Evolutionary conservation across 78 protist genomes (phyloP), one percentile per base, ranked within the genome.

Genomic region (Dictyostelium intermedium): DNA sequence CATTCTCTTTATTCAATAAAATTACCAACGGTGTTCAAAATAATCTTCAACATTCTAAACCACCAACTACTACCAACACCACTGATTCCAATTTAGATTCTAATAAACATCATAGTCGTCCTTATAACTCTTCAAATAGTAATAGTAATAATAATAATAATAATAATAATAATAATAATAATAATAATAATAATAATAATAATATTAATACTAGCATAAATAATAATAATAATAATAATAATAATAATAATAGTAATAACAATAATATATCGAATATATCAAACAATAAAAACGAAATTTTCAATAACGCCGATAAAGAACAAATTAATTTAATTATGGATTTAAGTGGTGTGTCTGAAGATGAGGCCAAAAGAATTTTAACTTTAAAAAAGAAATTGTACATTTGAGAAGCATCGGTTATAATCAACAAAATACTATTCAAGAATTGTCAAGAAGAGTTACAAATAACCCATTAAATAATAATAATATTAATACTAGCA

Each of bases 351-450:
- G 34, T n/a, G 20, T 83, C 87, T n/a, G 53, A 63, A 63, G 80
- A 83, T 5, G 87, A 83, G 3, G 87, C 87, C 3, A 83, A 63
- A 63, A 63, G 60, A 83, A 39, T 83, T 25, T 25, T 83, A 27
- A 25, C 41, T 7, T 66, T 83, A 83, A 83, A 83, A 60, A 83
- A 41, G 87, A 83, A 41, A 63, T 83, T 60, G 60, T 63, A 0
- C 69, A 41, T 83, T 37, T 83, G 20, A 60, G 87, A 83, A 83
- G 45, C 1, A 83, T 20, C 25, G 87, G 87, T 23, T 30, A 39
- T 41, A 37, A 83, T 83, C 80, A 83, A 34, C 30, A n/a, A 63
- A 39, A 39, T 63, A 37, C 87, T n/a, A 66, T 83, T 3, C 13
- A 11, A 60, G 87, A 63, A 34, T 66, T 83, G 37, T 63, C 87